These are phyloP conservation scores for Luzula sylvatica DNA, from an alignment of 176 grass and related monocot genomes.

Conservation along the genomic window DNA sequence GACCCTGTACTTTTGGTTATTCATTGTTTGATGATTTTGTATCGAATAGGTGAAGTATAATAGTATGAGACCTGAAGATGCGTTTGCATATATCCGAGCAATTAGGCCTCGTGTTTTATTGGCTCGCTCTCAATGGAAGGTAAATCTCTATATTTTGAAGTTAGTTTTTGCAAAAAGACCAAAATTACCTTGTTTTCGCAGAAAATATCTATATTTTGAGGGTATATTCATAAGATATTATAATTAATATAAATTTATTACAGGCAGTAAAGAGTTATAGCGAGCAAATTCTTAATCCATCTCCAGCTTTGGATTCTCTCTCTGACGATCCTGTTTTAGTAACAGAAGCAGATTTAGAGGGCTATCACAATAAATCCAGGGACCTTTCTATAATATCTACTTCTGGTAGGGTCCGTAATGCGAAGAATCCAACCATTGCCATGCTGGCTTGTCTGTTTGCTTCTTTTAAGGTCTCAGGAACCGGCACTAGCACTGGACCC, in stretches of 20 bases:
- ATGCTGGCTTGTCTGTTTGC: constrained; percentile 40
- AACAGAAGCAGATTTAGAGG: constrained; percentile 52
- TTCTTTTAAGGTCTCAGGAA: constrained; percentile 29
- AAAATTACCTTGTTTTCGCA: neutral
- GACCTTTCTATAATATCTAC: constrained; percentile 24
- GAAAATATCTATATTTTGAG: neutral
- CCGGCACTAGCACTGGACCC: neutral
- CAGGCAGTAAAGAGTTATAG: constrained; percentile 77
- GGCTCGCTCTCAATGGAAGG: constrained; percentile 65
- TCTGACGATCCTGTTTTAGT: constrained; percentile 21
- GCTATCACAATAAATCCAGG: constrained; percentile 19
- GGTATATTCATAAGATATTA: neutral
- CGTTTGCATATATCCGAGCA: constrained; percentile 59
- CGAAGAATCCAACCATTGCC: constrained; percentile 21
- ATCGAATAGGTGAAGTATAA: constrained; percentile 59
- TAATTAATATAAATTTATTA: neutral
- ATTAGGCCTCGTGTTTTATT: constrained; percentile 66
- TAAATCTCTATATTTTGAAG: constrained; percentile 21
- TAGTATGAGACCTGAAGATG: constrained; percentile 64
- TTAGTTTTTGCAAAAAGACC: neutral
- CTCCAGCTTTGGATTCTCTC: constrained; percentile 13
- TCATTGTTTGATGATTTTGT: neutral
- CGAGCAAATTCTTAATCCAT: constrained; percentile 15
- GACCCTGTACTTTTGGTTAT: neutral
- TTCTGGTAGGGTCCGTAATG: constrained; percentile 16